Percentiles rank a stretch among this genome's conserved stretches.
Evolutionary conservation across 257 asterid genomes (phyloP).

Genomic region (Plantago ovata): DNA sequence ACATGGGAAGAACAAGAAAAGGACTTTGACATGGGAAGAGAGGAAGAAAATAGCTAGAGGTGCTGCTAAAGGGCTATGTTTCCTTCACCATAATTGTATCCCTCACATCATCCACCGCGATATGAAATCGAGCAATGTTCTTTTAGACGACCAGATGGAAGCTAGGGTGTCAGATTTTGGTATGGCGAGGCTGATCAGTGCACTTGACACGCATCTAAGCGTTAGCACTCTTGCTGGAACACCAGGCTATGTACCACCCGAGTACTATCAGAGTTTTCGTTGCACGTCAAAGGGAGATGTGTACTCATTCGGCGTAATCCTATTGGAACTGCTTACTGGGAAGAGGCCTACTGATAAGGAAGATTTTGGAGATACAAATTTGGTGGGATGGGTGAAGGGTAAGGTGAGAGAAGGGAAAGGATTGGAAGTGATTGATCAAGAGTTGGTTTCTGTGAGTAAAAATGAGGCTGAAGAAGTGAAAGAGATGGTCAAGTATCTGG

Average conservation of each 20-base stretch:
- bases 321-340: conserved; percentile 77
- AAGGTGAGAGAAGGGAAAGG: conserved; percentile 90
- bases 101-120: conserved; percentile 93
- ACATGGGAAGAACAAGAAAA: conserved; percentile 43
- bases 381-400: conserved; percentile 93
- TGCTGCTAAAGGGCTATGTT: conserved; percentile 87
- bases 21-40: conserved; percentile 68
- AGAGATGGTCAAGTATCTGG: conserved; percentile 85
- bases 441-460: conserved; percentile 38
- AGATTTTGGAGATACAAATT: conserved; percentile 87
- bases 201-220: conserved; percentile 82
- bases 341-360: conserved; percentile 94
- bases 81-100: conserved; percentile 95
- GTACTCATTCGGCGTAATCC: conserved; percentile 79
- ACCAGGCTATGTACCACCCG: conserved; percentile 95
- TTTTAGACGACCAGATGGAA: conserved; percentile 71
- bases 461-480: conserved; percentile 74
- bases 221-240: conserved; percentile 93
- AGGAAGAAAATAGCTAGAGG: conserved; percentile 85
- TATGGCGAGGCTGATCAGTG: conserved; percentile 91
- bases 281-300: conserved; percentile 94
- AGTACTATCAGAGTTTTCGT: conserved; percentile 93
- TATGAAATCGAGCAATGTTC: conserved; percentile 91
- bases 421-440: conserved; percentile 75
- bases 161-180: conserved; percentile 92